Conservation (phyloP, 1,284 basidiomycete genomes). For the Tylopilus orsonianus region DNA sequence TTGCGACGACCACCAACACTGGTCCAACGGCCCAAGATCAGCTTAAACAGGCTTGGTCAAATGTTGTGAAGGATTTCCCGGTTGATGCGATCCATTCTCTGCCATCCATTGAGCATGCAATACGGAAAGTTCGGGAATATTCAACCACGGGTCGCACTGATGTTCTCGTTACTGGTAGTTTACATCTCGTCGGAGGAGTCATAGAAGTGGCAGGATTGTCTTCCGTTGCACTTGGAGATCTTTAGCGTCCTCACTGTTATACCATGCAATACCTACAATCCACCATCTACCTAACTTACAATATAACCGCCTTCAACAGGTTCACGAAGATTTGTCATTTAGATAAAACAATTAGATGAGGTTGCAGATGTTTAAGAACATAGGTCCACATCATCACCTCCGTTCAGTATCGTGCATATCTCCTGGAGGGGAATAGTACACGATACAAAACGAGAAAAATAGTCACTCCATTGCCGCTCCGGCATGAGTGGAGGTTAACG, state of each 20-base stretch:
- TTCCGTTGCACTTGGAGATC: slow-evolving; percentile 50
- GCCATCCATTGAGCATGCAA: slow-evolving; percentile 87
- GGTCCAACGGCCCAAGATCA: slow-evolving; percentile 76
- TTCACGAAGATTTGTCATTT: neutral
- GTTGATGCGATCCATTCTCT: slow-evolving; percentile 70
- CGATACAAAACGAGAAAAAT: neutral
- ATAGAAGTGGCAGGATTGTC: slow-evolving; percentile 87
- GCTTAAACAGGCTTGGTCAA: slow-evolving; percentile 73
- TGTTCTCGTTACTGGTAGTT: slow-evolving; percentile 87
- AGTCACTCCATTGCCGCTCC: slow-evolving; percentile 1
- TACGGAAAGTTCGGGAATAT: slow-evolving; percentile 57
- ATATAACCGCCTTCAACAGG: slow-evolving; percentile 35
- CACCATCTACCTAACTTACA: slow-evolving; percentile 13
- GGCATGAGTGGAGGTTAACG: neutral
- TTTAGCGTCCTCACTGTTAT: slow-evolving; percentile 15
- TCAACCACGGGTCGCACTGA: slow-evolving; percentile 40
- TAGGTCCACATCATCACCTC: no score
- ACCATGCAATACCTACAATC: neutral
- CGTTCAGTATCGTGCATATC: no score
- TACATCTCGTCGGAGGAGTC: slow-evolving; percentile 93
- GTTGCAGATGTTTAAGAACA: no score
- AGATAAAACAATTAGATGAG: neutral
- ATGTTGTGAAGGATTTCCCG: slow-evolving; percentile 62
- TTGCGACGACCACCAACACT: slow-evolving; percentile 62
- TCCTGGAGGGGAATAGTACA: neutral